Conservation (phyloP, 495 filamentous ascomycete species). For the Penicillium cinerascens region DNA sequence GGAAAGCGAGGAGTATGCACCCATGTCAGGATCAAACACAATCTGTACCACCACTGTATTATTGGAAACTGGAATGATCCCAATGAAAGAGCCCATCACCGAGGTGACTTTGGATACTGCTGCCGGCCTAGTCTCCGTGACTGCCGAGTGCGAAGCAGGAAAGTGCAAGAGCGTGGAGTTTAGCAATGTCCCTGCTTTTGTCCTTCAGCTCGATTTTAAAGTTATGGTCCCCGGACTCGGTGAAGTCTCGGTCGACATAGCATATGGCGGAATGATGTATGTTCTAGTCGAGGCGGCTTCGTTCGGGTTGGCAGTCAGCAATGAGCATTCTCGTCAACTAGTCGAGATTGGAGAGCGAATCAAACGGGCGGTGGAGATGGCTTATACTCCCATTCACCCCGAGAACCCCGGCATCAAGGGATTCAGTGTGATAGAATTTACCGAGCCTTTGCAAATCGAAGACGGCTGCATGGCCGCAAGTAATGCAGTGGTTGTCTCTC, state of each 20-base stretch:
- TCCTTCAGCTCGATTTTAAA: conserved; percentile 29
- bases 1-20: conserved; percentile 37
- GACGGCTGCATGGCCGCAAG: conserved; percentile 18
- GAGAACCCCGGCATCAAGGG: conserved; percentile 29
- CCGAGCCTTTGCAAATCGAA: conserved; percentile 18
- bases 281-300: conserved; percentile 29
- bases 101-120: conserved; percentile 27
- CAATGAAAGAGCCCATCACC: conserved; percentile 33
- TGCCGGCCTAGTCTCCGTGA: conserved; percentile 29
- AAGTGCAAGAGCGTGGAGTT: conserved; percentile 35
- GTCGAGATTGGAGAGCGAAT: conserved; percentile 31
- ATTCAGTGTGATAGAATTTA: conserved; percentile 28
- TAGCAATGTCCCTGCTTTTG: conserved; percentile 35
- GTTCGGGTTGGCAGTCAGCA: conserved; percentile 22
- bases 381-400: conserved; percentile 29
- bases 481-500: conserved; percentile 34
- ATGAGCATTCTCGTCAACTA: conserved; percentile 15
- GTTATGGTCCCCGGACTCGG: conserved; percentile 30
- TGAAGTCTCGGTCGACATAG: conserved; percentile 28
- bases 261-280: conserved; percentile 38
- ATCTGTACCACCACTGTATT: conserved; percentile 35
- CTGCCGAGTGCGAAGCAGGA: conserved; percentile 30
- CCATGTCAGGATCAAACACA: conserved; percentile 37
- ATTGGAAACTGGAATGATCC: conserved; percentile 36
- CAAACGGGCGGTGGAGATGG: conserved; percentile 24